Conservation (phyloP, 106 monocot genomes). For the Phalaenopsis equestris region DNA sequence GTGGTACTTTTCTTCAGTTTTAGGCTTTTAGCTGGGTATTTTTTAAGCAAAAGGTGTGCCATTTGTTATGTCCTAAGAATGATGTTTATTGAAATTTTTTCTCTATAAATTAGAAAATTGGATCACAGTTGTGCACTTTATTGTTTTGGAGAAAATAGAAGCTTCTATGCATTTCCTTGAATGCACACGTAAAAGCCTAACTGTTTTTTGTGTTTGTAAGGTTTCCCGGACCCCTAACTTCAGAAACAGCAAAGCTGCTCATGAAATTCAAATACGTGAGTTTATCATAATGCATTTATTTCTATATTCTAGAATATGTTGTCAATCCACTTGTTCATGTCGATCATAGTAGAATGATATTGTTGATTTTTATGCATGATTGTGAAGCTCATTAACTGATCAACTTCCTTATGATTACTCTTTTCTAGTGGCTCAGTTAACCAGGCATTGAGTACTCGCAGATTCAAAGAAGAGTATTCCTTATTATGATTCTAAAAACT, state of each 20-base stretch:
- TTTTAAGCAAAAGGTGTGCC: not conserved
- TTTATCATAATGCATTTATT: not conserved
- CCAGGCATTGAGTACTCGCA: not conserved
- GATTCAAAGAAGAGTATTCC: not conserved
- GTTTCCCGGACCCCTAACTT: constrained; percentile 25
- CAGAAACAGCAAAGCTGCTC: constrained; percentile 16
- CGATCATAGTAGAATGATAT: not conserved
- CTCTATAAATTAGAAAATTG: not conserved
- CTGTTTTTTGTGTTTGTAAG: constrained; percentile 12
- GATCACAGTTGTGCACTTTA: not conserved
- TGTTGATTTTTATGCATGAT: no score
- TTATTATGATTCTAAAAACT: not conserved
- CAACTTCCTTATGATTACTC: not conserved
- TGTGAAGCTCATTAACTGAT: no score
- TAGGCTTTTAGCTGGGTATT: not conserved
- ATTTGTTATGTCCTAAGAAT: not conserved
- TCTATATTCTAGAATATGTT: not conserved
- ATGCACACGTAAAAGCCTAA: not conserved
- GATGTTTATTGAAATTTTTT: not conserved
- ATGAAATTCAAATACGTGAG: constrained; percentile 29
- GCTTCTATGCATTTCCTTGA: not conserved
- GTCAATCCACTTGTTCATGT: not conserved
- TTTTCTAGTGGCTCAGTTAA: not conserved
- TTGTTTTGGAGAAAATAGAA: not conserved
- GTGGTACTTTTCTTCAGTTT: not conserved